phyloP scores from a whole-genome alignment of 2,329 filamentous ascomycete genomes.

The Botrytis elliptica region DNA sequence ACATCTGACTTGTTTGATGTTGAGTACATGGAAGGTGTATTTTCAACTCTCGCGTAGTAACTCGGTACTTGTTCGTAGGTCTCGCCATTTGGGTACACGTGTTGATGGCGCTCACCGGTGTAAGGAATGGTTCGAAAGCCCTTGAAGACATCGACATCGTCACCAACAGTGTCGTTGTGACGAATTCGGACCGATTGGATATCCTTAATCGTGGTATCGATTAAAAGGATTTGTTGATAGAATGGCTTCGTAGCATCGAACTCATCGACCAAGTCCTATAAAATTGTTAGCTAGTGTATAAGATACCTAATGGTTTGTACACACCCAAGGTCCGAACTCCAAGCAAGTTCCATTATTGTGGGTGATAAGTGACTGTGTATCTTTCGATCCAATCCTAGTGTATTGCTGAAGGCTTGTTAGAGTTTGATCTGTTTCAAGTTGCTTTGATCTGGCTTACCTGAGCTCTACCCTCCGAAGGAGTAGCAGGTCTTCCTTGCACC shows the following conservation, averaged over 20 bases:
- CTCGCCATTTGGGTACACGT: constrained; percentile 2
- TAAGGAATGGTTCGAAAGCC: constrained; percentile 18
- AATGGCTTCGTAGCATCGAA: constrained; percentile 26
- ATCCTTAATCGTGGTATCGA: constrained; percentile 31
- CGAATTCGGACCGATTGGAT: constrained; percentile 24
- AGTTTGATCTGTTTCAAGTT: not conserved
- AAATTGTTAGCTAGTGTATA: constrained; percentile 14
- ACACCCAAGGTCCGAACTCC: constrained; percentile 25
- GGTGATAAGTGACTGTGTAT: constrained; percentile 7
- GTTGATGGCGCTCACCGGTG: not conserved
- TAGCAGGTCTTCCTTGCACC: constrained; percentile 32
- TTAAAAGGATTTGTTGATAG: constrained; percentile 25
- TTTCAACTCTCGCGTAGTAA: constrained; percentile 8
- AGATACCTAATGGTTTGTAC: not conserved
- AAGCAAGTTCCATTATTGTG: constrained; percentile 21
- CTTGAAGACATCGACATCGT: not conserved
- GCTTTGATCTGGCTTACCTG: constrained; percentile 26
- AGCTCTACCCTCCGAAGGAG: constrained; percentile 33
- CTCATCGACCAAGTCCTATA: constrained; percentile 31
- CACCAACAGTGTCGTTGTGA: constrained; percentile 20
- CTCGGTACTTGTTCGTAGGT: constrained; percentile 6
- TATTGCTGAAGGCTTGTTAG: constrained; percentile 16
- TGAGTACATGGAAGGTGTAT: constrained; percentile 13
- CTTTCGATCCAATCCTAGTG: constrained; percentile 7
- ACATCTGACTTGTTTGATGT: constrained; percentile 8